Evolutionary conservation across 1,139 yeast species (phyloP).

Genomic region (Scheffersomyces cryptocercus): DNA sequence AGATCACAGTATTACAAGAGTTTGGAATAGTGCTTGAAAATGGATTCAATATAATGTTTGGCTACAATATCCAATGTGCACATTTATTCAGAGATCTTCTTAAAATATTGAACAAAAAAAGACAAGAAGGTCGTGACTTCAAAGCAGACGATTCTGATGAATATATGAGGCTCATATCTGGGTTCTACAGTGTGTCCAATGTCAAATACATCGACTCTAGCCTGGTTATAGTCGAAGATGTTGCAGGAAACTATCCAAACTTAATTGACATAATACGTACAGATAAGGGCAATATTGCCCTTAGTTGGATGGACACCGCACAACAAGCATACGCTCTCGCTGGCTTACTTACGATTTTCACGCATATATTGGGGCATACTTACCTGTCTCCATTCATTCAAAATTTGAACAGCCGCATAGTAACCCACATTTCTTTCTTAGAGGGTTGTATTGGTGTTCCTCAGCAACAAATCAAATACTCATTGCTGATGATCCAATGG

Average conservation of each 20-base stretch:
- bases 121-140: slow-evolving; percentile 21
- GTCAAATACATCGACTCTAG: slow-evolving; percentile 23
- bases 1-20: slow-evolving; percentile 35
- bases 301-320: slow-evolving; percentile 46
- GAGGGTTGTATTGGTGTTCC: slow-evolving; percentile 23
- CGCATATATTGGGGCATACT: slow-evolving; percentile 33
- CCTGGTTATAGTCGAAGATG: slow-evolving; percentile 7
- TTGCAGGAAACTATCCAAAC: slow-evolving; percentile 30
- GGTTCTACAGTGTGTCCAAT: slow-evolving; percentile 28
- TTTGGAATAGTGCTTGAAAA: slow-evolving; percentile 40
- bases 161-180: slow-evolving; percentile 32
- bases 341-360: slow-evolving; percentile 33
- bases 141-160: slow-evolving; percentile 19
- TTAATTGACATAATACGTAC: slow-evolving; percentile 13
- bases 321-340: slow-evolving; percentile 42
- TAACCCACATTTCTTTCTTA: slow-evolving; percentile 28
- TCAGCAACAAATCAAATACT: slow-evolving; percentile 23
- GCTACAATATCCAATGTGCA: slow-evolving; percentile 59
- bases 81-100: slow-evolving; percentile 55
- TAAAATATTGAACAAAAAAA: slow-evolving; percentile 47
- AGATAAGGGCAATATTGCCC: slow-evolving; percentile 15
- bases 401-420: slow-evolving; percentile 27
- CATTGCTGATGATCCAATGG: slow-evolving; percentile 58
- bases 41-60: slow-evolving; percentile 63
- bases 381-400: slow-evolving; percentile 37